A percentile compares a stretch with the other conserved stretches of the same genome.
Conservation (phyloP, 75 land plant genomes). For the Cryptomeria japonica region DNA sequence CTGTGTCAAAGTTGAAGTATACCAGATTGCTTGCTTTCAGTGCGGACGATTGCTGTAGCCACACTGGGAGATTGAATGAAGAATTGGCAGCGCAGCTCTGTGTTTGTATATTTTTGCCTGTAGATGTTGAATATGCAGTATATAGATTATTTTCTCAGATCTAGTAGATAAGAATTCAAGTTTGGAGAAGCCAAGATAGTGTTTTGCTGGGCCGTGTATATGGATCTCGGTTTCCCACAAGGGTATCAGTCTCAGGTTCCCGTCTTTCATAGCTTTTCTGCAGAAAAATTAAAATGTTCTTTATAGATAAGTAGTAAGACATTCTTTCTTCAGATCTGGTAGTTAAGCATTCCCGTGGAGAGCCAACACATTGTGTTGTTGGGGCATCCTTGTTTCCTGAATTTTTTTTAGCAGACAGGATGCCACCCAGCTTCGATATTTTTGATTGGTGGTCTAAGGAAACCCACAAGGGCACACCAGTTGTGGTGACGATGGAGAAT, state of each 20-base stretch:
- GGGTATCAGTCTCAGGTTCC: background rate
- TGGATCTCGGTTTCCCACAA: background rate
- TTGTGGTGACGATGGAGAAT: conserved; percentile 90
- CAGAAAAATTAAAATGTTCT: background rate
- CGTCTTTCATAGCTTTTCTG: background rate
- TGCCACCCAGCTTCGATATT: conserved; percentile 75
- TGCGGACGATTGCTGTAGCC: background rate
- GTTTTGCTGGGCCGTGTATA: background rate
- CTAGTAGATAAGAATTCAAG: background rate
- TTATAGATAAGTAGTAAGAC: background rate
- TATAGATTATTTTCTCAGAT: background rate
- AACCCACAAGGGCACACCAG: conserved; percentile 63
- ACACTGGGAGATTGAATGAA: background rate
- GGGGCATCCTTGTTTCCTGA: conserved; percentile 11
- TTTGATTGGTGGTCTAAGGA: conserved; percentile 60
- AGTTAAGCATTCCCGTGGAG: background rate
- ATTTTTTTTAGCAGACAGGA: conserved; percentile 8
- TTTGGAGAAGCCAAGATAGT: background rate
- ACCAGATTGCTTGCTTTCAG: too few species aligned
- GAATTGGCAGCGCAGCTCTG: background rate
- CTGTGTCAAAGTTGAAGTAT: background rate
- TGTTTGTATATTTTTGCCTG: background rate
- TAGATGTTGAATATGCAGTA: background rate
- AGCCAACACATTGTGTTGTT: background rate
- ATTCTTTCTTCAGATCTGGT: background rate